Conservation (phyloP, 495 filamentous ascomycete species). For the Oidiodendron maius region DNA sequence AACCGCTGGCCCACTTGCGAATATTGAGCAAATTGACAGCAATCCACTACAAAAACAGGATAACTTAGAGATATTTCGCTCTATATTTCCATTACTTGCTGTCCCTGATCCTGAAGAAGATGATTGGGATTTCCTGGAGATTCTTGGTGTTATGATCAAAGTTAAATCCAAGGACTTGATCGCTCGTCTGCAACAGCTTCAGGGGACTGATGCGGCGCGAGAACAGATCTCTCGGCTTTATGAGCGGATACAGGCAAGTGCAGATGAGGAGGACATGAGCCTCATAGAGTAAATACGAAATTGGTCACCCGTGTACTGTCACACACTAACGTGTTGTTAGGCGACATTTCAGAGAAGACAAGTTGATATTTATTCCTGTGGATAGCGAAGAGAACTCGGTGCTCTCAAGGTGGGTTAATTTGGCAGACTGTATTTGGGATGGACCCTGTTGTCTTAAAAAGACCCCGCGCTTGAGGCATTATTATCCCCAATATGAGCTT, state of each 20-base stretch:
- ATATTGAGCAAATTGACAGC: constrained; percentile 3
- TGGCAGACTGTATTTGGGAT: not conserved
- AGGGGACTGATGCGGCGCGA: too few relatives aligned
- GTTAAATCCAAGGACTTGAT: too few relatives aligned
- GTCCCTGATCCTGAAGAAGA: not conserved
- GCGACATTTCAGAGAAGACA: not conserved
- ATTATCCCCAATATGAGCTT: not conserved
- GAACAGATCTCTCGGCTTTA: too few relatives aligned
- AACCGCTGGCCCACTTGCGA: not conserved
- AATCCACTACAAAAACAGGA: constrained; percentile 1
- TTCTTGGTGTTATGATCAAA: constrained; percentile 5
- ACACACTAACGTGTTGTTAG: too few relatives aligned
- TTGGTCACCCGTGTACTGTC: too few relatives aligned
- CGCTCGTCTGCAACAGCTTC: too few relatives aligned
- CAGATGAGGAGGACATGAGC: not conserved
- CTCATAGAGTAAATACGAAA: not conserved
- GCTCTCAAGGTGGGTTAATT: too few relatives aligned
- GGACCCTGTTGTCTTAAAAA: not conserved
- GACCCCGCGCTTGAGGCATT: not conserved
- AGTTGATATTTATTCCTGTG: not conserved
- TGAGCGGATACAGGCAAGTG: too few relatives aligned
- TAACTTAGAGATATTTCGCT: not conserved
- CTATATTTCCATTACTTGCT: not conserved
- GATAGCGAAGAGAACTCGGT: not conserved
- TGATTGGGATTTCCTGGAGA: not conserved